Base-by-base conservation (phyloP, 1,284 basidiomycete genomes). In the Phylloboletellus chloephorus region DNA sequence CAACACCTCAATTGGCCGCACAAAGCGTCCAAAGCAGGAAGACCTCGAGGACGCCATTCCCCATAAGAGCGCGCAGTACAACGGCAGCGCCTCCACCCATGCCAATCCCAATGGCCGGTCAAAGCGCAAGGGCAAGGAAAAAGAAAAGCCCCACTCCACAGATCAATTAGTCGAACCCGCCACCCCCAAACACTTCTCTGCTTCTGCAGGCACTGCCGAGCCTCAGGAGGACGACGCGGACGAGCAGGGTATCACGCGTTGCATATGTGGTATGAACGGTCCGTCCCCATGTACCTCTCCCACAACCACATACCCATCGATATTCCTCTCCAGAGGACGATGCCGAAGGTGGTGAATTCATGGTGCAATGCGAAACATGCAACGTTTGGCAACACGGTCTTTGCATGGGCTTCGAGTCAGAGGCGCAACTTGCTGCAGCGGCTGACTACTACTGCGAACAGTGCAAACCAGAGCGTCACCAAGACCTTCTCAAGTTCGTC, bases 321-420 rank as follows among this genome's bases (percentile, higher is more conserved):
- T 21, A 28, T 48, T 58, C 50, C 41, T 43, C 48, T 48, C 50
- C 61, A 78, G 74, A 76, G 65, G 86, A 88, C 58, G 87, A 88
- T 57, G 78, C 83, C 51, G 79, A 81, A 57, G 74, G 79, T 37
- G 86, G 84, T 37, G 90, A 91, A 66, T 87, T 92, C 61, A 97
- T 98, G 92, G 92, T 97, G 38, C 88, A 94, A 65, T 98, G 95
- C 68, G 95, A 98, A 68, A 84, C 76, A 40, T 98, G 95, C 73
- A 88, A 91, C 58, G 90, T 91, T 48, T 98, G 95, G 95, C 95
- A 98, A 66, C 95, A 98, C 64, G 94, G 94, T 13, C 76, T 85
- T 22, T 98, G 95, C 67, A 93, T 98, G 82, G 95, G 95, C 36
- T 90, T 90, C 63, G 79, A 84, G 60, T 80, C 79, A 30, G 88